These are phyloP conservation scores for Botrytis pseudocinerea DNA, from an alignment of 2,329 filamentous ascomycete genomes.

Conservation along the genomic window DNA sequence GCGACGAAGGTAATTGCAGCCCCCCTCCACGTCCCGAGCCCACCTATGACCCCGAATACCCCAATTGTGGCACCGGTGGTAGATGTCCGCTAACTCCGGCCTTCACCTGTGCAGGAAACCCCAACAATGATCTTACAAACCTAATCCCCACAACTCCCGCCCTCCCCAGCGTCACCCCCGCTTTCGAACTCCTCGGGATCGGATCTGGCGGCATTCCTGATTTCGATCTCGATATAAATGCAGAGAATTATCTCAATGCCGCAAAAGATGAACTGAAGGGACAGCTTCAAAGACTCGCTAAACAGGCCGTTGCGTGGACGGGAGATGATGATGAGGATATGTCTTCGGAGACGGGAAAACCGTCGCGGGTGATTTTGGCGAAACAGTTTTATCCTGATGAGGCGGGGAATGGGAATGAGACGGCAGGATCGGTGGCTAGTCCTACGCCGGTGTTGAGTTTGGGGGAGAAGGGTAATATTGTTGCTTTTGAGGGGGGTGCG, in stretches of 20 bases:
- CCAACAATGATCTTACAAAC: background rate
- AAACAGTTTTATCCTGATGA: conserved; percentile 14
- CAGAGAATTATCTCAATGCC: background rate
- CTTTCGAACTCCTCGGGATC: background rate
- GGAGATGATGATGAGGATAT: background rate
- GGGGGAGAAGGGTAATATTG: background rate
- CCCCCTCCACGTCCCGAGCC: background rate
- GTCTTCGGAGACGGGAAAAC: fast-evolving
- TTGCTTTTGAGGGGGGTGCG: conserved; percentile 6
- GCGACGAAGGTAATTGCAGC: background rate
- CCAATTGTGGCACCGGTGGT: background rate
- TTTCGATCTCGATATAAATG: background rate
- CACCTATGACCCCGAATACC: background rate
- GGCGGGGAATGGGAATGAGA: background rate
- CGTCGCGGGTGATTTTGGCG: background rate
- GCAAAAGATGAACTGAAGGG: background rate
- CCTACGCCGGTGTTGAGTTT: background rate
- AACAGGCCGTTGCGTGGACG: background rate
- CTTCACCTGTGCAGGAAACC: background rate
- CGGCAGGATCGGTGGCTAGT: conserved; percentile 6
- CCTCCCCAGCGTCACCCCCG: background rate
- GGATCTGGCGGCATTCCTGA: background rate
- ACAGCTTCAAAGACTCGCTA: background rate
- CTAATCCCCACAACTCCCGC: background rate
- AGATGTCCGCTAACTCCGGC: background rate